Evolutionary conservation across 805 yeast genomes (phyloP), one percentile per base, ranked within the genome.

Genomic region (Ogataea zsoltii): DNA sequence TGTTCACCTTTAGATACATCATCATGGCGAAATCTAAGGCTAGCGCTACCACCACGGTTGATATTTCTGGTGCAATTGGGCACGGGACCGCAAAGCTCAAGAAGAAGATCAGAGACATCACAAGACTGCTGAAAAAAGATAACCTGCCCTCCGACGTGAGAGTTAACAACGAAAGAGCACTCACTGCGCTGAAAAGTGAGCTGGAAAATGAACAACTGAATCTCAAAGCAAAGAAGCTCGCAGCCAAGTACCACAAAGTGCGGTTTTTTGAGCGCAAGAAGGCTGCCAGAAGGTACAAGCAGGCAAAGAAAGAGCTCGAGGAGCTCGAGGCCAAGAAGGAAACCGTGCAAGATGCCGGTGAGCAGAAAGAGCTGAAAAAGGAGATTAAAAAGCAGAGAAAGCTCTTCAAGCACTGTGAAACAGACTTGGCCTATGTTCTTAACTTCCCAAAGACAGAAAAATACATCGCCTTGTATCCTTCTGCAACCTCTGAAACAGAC

Each of bases 201-300:
- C 64, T 79, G 36, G 69, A 68, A 28, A 68, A 68, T 37, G 69
- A 68, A 18, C 71, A 71, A 45, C 46, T 60, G 33, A 65, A 66
- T 34, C 61, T 71, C 37, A 71, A 68, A 52, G 71, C 75, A 1
- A 71, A 69, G 51, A 68, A 57, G 21, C 65, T 56, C 64, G 71
- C 88, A 11, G 77, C 82, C 54, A 87, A 84, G 67, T 94, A 94
- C 63, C 97, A 89, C 62, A 90, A 89, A 91, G 89, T 94, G 39
- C 77, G 92, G 54, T 94, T 94, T 62, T 88, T 94, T 51, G 98
- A 91, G 65, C 80, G 77, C 60, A 88, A 89, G 69, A 91, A 90
- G 74, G 94, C 96, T 0, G 55, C 79, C 19, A 77, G 96, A 60
- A 77, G 72, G 46, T 79, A 87, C 59, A 85, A 83, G 52, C 75